These are phyloP conservation scores for Talaromyces sp. DNA, from an alignment of 2,329 filamentous ascomycete species.

Conservation along the genomic window DNA sequence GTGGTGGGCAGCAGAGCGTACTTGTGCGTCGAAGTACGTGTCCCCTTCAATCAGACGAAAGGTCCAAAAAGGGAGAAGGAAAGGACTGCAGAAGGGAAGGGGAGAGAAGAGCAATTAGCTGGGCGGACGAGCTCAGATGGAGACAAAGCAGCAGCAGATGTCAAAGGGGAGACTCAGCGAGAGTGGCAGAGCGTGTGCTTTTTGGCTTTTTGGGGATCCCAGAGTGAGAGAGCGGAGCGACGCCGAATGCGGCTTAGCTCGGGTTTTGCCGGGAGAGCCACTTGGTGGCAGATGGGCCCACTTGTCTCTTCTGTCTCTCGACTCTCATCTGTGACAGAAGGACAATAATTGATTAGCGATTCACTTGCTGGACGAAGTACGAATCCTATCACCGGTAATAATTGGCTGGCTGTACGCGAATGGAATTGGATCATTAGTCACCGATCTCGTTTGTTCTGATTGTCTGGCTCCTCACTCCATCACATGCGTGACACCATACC, in stretches of 20 bases:
- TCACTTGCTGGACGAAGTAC: not conserved
- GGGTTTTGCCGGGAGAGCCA: constrained; percentile 13
- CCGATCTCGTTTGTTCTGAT: not conserved
- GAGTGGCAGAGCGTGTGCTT: constrained; percentile 6
- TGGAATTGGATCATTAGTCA: not conserved
- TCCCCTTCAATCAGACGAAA: constrained; percentile 13
- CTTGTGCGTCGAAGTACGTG: constrained; percentile 9
- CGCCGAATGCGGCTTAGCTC: constrained; percentile 14
- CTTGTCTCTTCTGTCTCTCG: not conserved
- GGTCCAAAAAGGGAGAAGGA: not conserved
- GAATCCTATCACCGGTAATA: not conserved
- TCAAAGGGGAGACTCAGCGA: constrained; percentile 9
- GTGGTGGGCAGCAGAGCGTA: constrained; percentile 22
- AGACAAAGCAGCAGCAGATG: constrained; percentile 18
- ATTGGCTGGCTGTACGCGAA: not conserved
- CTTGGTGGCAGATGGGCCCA: constrained; percentile 1
- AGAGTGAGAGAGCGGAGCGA: constrained; percentile 15
- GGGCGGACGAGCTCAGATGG: constrained; percentile 9
- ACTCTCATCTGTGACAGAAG: constrained; percentile 2
- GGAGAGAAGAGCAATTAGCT: not conserved
- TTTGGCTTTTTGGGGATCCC: constrained; percentile 18
- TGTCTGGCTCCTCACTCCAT: not conserved
- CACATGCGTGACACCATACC: not conserved
- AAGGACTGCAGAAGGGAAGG: not conserved
- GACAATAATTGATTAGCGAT: not conserved